Evolutionary conservation across 2,329 filamentous ascomycete genomes (phyloP).

Genomic region (Aspergillus aculeatus): DNA sequence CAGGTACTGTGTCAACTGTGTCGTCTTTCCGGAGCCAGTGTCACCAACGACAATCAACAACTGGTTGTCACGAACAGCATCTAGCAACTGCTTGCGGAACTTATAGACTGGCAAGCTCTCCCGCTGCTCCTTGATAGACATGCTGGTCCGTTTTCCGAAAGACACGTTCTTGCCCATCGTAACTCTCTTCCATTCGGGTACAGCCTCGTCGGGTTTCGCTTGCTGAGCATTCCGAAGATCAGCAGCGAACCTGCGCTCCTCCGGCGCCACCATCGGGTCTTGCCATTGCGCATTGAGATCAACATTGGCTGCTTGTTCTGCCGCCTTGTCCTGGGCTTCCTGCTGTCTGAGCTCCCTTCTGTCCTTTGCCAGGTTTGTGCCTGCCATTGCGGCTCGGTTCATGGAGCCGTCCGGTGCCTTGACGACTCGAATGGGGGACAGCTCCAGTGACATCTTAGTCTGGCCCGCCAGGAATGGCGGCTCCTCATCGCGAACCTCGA

Average conservation of each 20-base stretch:
- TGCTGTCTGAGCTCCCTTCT: constrained; percentile 84
- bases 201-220: constrained; percentile 60
- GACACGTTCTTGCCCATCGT: constrained; percentile 76
- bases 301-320: constrained; percentile 72
- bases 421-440: constrained; percentile 93
- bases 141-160: constrained; percentile 79
- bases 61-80: constrained; percentile 84
- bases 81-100: constrained; percentile 82
- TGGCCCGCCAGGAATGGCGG: constrained; percentile 94
- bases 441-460: constrained; percentile 90
- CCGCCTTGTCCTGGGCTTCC: constrained; percentile 75
- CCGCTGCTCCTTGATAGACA: constrained; percentile 94
- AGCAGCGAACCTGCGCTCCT: constrained; percentile 83
- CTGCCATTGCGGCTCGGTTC: constrained; percentile 93
- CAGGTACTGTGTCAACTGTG: constrained; percentile 91
- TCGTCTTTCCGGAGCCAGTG: constrained; percentile 96
- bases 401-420: constrained; percentile 98
- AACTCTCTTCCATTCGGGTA: constrained; percentile 91
- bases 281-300: constrained; percentile 92
- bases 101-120: constrained; percentile 85
- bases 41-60: constrained; percentile 95
- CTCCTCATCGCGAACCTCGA: constrained; percentile 93
- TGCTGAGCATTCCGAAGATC: constrained; percentile 71
- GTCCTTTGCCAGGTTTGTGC: constrained; percentile 84
- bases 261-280: constrained; percentile 87